These are phyloP conservation scores for Phytophthora megakarya DNA, from an alignment of 352 stramenopile genomes.

Conservation along the genomic window DNA sequence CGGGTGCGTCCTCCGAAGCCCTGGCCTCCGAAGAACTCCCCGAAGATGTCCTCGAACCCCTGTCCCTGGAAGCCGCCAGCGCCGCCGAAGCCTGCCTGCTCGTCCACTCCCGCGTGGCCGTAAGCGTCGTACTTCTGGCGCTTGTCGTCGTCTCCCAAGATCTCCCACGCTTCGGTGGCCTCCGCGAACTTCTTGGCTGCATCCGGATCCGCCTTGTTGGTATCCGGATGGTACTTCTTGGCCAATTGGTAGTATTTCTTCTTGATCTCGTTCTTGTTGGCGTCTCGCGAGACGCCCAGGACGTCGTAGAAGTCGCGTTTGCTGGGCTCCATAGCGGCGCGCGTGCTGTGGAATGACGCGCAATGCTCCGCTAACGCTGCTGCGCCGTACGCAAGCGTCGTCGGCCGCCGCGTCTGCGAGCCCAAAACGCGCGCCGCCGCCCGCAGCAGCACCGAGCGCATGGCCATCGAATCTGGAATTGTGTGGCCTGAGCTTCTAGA, in stretches of 20 bases:
- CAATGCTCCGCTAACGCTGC: constrained; percentile 21
- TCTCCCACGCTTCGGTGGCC: constrained; percentile 93
- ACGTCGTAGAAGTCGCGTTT: constrained; percentile 98
- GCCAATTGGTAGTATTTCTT: constrained; percentile 97
- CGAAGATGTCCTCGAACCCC: constrained; percentile 92
- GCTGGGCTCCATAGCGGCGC: constrained; percentile 41
- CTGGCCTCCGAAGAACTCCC: constrained; percentile 83
- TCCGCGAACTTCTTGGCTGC: constrained; percentile 93
- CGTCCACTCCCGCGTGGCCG: constrained; percentile 94
- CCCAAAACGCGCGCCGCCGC: constrained; percentile 19
- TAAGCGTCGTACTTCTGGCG: constrained; percentile 94
- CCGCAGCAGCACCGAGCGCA: constrained; percentile 40
- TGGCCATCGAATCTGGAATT: constrained; percentile 32
- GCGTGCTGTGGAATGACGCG: constrained; percentile 71
- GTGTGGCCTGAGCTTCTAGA: constrained; percentile 41
- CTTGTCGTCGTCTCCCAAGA: constrained; percentile 93
- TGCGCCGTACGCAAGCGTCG: constrained; percentile 4
- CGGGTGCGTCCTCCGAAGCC: constrained; percentile 73
- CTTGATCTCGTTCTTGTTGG: constrained; percentile 97
- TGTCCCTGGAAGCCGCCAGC: constrained; percentile 64
- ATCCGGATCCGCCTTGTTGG: constrained; percentile 94
- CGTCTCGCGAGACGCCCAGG: constrained; percentile 88
- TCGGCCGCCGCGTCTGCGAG: constrained; percentile 4
- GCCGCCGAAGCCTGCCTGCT: constrained; percentile 77
- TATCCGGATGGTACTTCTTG: constrained; percentile 98